phyloP scores from a whole-genome alignment of 2,329 filamentous ascomycete genomes.

The Apiospora rasikravindrae region DNA sequence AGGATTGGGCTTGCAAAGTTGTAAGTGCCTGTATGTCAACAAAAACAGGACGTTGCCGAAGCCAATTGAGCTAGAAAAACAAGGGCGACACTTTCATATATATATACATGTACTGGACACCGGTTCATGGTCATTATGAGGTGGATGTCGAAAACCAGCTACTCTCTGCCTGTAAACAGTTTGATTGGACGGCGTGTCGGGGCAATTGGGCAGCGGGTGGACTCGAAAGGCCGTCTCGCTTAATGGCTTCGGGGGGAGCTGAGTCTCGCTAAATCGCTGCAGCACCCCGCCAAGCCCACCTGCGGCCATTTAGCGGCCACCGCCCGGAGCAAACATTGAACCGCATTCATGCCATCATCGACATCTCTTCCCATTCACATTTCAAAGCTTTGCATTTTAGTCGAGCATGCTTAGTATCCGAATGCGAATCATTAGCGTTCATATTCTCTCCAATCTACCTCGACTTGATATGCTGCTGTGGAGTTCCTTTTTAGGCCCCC shows the following conservation, averaged over 20 bases:
- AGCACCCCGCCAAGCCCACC: not conserved
- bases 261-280: not conserved
- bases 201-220: not conserved
- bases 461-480: too few species aligned
- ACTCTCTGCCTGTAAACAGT: too few species aligned
- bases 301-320: not conserved
- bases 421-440: too few species aligned
- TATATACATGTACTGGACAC: not conserved
- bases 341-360: conserved; percentile 2
- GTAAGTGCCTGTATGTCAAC: not conserved
- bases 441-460: too few species aligned
- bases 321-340: not conserved
- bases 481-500: too few species aligned
- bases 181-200: not conserved
- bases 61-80: not conserved
- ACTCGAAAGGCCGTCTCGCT: not conserved
- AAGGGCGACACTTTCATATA: not conserved
- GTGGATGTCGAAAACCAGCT: not conserved
- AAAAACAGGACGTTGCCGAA: not conserved
- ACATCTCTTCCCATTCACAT: not conserved
- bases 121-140: not conserved
- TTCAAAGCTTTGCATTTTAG: too few species aligned
- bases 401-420: too few species aligned
- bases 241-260: not conserved
- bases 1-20: not conserved